phyloP scores from a whole-genome alignment of 331 rosid species.

The Acacia pycnantha region DNA sequence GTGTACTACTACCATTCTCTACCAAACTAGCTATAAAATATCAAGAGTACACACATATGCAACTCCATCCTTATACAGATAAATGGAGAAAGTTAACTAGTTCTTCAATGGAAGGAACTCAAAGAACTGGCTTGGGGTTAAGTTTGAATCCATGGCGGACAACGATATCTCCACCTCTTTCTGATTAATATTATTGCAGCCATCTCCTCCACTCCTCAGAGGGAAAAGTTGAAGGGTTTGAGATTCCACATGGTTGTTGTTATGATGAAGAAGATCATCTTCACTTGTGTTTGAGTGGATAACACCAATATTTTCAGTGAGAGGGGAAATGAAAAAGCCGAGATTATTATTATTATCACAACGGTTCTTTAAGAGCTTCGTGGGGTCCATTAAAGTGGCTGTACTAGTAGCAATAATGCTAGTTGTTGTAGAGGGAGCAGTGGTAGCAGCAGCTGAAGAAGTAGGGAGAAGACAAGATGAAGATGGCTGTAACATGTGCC shows the following conservation, averaged over 20 bases:
- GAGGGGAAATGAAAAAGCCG: slow-evolving; percentile 50
- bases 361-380: slow-evolving; percentile 44
- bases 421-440: slow-evolving; percentile 17
- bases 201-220: slow-evolving; percentile 38
- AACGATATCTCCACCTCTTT: slow-evolving; percentile 45
- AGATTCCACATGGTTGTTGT: slow-evolving; percentile 42
- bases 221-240: slow-evolving; percentile 95
- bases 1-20: slow-evolving; percentile 28
- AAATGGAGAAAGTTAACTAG: slow-evolving; percentile 26
- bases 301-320: slow-evolving; percentile 21
- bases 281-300: slow-evolving; percentile 22
- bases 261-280: neutral
- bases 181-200: slow-evolving; percentile 24
- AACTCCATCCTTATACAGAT: slow-evolving; percentile 24
- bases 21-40: slow-evolving; percentile 34
- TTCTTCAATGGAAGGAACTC: slow-evolving; percentile 96
- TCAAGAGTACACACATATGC: slow-evolving; percentile 2
- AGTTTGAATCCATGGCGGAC: slow-evolving; percentile 40
- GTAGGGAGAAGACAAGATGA: slow-evolving; percentile 41
- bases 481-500: slow-evolving; percentile 71
- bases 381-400: slow-evolving; percentile 49
- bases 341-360: slow-evolving; percentile 28
- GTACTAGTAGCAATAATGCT: slow-evolving; percentile 12
- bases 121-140: slow-evolving; percentile 52
- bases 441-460: slow-evolving; percentile 11